These are phyloP conservation scores for Amanita fuliginea DNA, from an alignment of 768 basidiomycete species.

Conservation along the genomic window DNA sequence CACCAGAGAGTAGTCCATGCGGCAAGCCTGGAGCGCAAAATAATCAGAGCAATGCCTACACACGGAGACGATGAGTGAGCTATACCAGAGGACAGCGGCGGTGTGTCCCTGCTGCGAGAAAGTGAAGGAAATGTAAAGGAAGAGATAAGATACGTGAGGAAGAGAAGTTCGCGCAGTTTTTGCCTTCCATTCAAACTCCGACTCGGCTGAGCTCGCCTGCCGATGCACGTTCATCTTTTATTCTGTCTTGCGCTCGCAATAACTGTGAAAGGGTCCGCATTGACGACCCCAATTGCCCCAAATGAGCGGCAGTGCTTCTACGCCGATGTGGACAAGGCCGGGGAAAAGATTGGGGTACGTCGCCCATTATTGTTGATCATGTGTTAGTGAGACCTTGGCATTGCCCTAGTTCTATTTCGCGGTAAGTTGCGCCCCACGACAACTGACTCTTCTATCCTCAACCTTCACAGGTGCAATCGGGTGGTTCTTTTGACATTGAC, in stretches of 20 bases:
- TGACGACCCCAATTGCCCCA: constrained; percentile 70
- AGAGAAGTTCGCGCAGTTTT: background rate
- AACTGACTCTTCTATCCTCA: background rate
- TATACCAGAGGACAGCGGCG: too few relatives aligned
- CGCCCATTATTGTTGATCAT: background rate
- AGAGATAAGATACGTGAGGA: background rate
- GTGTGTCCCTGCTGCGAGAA: too few relatives aligned
- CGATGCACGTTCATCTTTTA: constrained; percentile 10
- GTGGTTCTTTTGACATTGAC: constrained; percentile 94
- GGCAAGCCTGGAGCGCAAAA: background rate
- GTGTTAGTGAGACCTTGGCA: constrained; percentile 10
- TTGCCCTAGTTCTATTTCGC: constrained; percentile 96
- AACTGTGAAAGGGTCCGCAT: constrained; percentile 42
- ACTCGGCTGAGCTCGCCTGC: background rate
- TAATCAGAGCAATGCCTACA: too few relatives aligned
- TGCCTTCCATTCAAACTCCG: constrained; percentile 5
- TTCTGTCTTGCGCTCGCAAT: constrained; percentile 25
- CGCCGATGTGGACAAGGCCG: constrained; percentile 91
- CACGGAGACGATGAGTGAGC: too few relatives aligned
- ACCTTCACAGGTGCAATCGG: constrained; percentile 73
- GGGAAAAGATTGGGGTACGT: constrained; percentile 83
- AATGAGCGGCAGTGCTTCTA: constrained; percentile 89
- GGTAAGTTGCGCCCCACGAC: constrained; percentile 32
- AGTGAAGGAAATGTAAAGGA: too few relatives aligned
- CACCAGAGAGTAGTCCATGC: constrained; percentile 2